Base-by-base conservation (phyloP, 2,329 filamentous ascomycete species). In the Verticillium klebahnii region DNA sequence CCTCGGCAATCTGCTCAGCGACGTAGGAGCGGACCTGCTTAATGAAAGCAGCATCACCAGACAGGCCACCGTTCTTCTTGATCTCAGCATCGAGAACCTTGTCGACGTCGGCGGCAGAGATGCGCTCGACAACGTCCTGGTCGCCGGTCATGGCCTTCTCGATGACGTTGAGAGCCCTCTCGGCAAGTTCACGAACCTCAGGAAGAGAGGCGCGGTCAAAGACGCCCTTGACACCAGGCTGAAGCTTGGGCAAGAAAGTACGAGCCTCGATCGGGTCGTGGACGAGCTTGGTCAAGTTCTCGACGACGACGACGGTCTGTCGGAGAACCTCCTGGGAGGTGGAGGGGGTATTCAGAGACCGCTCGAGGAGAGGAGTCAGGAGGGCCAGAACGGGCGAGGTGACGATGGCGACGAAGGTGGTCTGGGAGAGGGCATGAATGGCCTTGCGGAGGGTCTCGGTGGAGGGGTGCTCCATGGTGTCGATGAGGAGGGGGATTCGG, bases 261-360 rank as follows among this genome's bases (percentile, higher is more conserved):
- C 95, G 86, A 37, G 95, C 95, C 80, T 99, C 95, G 63, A 97
- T 87, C 15, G 95, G 95, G 74, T 89, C 93, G 76, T 99, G 95
- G 32, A 99, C 95, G 36, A 99, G 87, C 81, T 97, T 98, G 64
- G 95, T 99, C 80, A 99, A 82, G 79, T 99, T 99, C 80, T 99
- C 95, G 23, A 95, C 91, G 59, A 99, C 96, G 60, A 99, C 93
- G 34, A 96, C 93, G 2, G 95, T 97, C 79, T 97, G 94, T 64
- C 95, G 90, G 61, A 97, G 83, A 25, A 98, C 93, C 78, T 99
- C 95, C 75, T 99, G 95, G 3, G 91, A 85, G 5, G 95, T 99
- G 17, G 86, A 86, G 9, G 94, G 95, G 64, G 89, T 94, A 81
- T 97, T 97, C 64, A 99, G 85, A 19, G 93, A 92, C 69, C 95